Evolutionary conservation across 2,329 filamentous ascomycete species (phyloP).

Genomic region (Epichloe baconii): DNA sequence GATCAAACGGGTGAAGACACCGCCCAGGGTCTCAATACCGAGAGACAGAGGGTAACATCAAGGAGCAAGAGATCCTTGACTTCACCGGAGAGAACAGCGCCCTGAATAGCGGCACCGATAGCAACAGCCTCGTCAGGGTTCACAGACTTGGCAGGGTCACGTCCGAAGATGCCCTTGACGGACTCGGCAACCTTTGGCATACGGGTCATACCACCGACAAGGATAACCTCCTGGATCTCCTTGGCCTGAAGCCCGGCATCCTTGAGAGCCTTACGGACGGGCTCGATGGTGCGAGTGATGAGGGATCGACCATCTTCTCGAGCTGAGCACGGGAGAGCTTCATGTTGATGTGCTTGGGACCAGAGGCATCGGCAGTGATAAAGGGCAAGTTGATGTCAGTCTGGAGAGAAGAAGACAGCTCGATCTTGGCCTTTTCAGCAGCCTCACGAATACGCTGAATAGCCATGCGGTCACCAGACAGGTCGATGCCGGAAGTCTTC

Average conservation of each 20-base stretch:
- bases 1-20: constrained; percentile 96
- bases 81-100: constrained; percentile 90
- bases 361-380: constrained; percentile 91
- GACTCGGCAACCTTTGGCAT: constrained; percentile 98
- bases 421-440: constrained; percentile 98
- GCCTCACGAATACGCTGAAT: constrained; percentile 98
- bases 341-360: constrained; percentile 95
- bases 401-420: constrained; percentile 86
- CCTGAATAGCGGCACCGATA: constrained; percentile 94
- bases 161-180: constrained; percentile 92
- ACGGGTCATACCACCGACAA: constrained; percentile 98
- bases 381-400: constrained; percentile 98
- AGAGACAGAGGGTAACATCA: constrained; percentile 90
- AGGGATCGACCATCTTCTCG: constrained; percentile 82
- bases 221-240: constrained; percentile 95
- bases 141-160: constrained; percentile 93
- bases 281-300: constrained; percentile 75
- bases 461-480: constrained; percentile 88
- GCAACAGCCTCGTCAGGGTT: constrained; percentile 98
- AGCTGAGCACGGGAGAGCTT: constrained; percentile 90
- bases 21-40: constrained; percentile 95
- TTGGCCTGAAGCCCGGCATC: constrained; percentile 83
- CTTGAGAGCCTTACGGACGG: constrained; percentile 93
- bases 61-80: constrained; percentile 92
- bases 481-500: constrained; percentile 84